Evolutionary conservation across 2,329 filamentous ascomycete genomes (phyloP), one percentile per base, ranked within the genome.

Genomic region (Immersiporthe knoxdaviesiana): DNA sequence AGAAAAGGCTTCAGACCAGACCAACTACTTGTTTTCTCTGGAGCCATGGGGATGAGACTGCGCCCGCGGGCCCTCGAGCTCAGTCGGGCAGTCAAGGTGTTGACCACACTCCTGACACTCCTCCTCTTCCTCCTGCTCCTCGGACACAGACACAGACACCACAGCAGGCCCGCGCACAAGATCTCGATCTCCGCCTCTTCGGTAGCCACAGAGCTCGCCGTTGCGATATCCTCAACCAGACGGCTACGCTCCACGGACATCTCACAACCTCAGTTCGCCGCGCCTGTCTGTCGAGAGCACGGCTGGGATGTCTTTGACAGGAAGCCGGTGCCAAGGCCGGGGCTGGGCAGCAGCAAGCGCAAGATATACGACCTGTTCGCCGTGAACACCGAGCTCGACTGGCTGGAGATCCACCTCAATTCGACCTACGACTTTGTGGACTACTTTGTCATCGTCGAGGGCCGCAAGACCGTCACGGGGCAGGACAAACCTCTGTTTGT

Each of bases 381-480:
- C 81, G 78, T 90, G 73, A 89, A 88, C 72, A 85, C 82, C 2
- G 89, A 91, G 78, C 81, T 91, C 16, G 88, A 91, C 78, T 89
- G 87, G 83, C 81, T 91, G 56, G 88, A 91, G 76, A 86, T 91
- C 62, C 85, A 88, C 14, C 80, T 91, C 3, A 82, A 87, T 73
- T 85, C 85, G 2, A 82, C 89, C 21, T 84, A 85, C 68, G 77
- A 84, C 52, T 78, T 84, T 56, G 87, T 91, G 70, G 88, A 91
- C 78, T 90, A 89, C 77, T 91, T 90, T 73, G 81, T 91, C 74
- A 83, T 91, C 44, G 83, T 90, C 64, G 89, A 91, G 78, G 84
- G 85, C 0, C 76, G 79, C 24, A 83, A 79, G 63, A 90, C 88
- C 1, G 90, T 90, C 72, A 88, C 88, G 21, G 84, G 84, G 47